Evolutionary conservation across 1,284 basidiomycete genomes (phyloP), one percentile per base, ranked within the genome.

Genomic region (Austroboletus rostrupii): DNA sequence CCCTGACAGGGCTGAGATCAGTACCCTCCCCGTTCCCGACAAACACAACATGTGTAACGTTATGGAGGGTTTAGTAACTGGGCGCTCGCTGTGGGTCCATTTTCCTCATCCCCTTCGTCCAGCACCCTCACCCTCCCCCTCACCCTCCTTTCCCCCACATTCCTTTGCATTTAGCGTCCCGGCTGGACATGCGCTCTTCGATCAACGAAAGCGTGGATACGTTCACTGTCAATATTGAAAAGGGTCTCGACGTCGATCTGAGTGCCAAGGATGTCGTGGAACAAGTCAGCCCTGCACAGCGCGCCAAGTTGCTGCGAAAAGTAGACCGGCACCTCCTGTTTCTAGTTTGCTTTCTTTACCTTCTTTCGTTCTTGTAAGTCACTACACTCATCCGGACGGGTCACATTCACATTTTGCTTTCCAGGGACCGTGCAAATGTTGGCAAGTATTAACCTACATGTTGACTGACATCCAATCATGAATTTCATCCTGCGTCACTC

Each of bases 341-440:
- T 4, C 70, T 78, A 31, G 70, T 80, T 37, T 74, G 76, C 8
- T 58, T 83, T 23, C 67, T 86, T n/a, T 85, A 85, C 61, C 71
- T 86, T 37, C 72, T 79, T 49, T 79, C 73, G 2, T 80, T 79
- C 59, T 57, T 79, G 78, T 80, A 55, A 62, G 77, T 65, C 29
- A 17, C 36, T 2, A 26, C 32, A 13, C 36, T 36, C 1, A 5
- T 4, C 2, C n/a, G 5, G 14, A 17, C 35, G 17, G 8, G 16
- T 26, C 23, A 7, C 23, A 26, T 26, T 26, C 23, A 26, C 23
- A 26, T 5, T 26, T 26, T 13, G 19, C 28, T 40, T 20, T 50
- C 31, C 49, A 73, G 70, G 29, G 72, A 71, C 49, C 72, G 70
- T 32, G 55, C 58, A 7, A 71, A 71, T 53, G 47, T 73, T 5